Percentiles rank a stretch among this genome's conserved stretches.
These are phyloP conservation scores for Stephanodiscus triporus DNA, from an alignment of 108 stramenopile genomes.

Conservation along the genomic window DNA sequence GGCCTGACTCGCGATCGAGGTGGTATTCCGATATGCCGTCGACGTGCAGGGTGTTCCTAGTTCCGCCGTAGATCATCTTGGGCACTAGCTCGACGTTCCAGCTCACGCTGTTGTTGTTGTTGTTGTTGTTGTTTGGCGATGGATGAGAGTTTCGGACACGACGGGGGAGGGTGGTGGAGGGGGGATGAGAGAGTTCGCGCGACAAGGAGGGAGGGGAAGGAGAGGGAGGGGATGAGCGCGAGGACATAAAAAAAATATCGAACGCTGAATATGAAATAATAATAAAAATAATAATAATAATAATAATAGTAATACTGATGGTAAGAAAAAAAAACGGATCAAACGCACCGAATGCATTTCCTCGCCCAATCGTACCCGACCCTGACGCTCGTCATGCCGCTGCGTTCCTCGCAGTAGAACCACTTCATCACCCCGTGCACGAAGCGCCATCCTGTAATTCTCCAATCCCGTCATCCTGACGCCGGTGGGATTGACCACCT, in stretches of 20 bases:
- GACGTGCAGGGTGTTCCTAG: constrained; percentile 66
- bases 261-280: too few relatives aligned
- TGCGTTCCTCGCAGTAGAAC: constrained; percentile 75
- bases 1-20: constrained; percentile 61
- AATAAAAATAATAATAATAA: too few relatives aligned
- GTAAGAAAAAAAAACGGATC: too few relatives aligned
- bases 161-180: not conserved
- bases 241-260: too few relatives aligned
- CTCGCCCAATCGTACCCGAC: constrained; percentile 79
- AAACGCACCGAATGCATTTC: constrained; percentile 65
- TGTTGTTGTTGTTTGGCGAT: too few relatives aligned
- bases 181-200: too few relatives aligned
- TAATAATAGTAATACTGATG: too few relatives aligned
- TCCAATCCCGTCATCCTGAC: constrained; percentile 70
- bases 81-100: constrained; percentile 86
- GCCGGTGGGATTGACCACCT: constrained; percentile 77
- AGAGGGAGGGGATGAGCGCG: too few relatives aligned
- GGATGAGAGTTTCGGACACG: too few relatives aligned
- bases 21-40: constrained; percentile 87
- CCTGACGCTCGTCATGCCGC: constrained; percentile 58
- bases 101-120: too few relatives aligned
- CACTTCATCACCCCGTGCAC: constrained; percentile 71
- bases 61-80: constrained; percentile 69
- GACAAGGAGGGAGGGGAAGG: too few relatives aligned
- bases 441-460: constrained; percentile 73